Conservation (phyloP, 2,329 filamentous ascomycete genomes). For the Pseudogymnoascus sp. region DNA sequence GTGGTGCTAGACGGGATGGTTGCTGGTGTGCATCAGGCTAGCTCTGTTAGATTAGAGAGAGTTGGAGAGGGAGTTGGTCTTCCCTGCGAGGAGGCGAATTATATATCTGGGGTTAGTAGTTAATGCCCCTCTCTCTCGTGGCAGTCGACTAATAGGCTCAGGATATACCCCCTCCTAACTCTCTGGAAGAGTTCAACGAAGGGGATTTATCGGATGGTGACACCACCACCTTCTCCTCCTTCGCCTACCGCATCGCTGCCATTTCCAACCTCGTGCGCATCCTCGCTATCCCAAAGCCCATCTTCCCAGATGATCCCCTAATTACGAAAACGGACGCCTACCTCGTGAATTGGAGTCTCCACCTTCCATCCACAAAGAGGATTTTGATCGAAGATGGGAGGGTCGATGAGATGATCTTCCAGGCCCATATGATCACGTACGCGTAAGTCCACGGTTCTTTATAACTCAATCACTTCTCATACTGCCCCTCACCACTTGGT, state of each 20-base stretch:
- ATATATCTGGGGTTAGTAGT: slow-evolving; percentile 46
- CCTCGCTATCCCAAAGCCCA: slow-evolving; percentile 49
- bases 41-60: slow-evolving; percentile 62
- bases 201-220: slow-evolving; percentile 57
- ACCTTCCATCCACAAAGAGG: slow-evolving; percentile 61
- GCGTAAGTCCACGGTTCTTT: slow-evolving; percentile 23
- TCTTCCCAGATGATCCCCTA: slow-evolving; percentile 42
- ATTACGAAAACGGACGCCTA: slow-evolving; percentile 51
- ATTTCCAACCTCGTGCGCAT: slow-evolving; percentile 71
- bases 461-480: background rate
- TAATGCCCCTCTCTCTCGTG: slow-evolving; percentile 2
- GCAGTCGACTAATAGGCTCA: slow-evolving; percentile 33
- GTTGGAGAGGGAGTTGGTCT: slow-evolving; percentile 61
- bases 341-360: slow-evolving; percentile 68
- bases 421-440: slow-evolving; percentile 72
- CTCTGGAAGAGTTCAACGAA: slow-evolving; percentile 69
- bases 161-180: slow-evolving; percentile 52
- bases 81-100: slow-evolving; percentile 78
- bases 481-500: background rate
- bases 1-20: slow-evolving; percentile 66
- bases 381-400: slow-evolving; percentile 61
- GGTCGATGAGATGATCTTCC: slow-evolving; percentile 85
- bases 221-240: slow-evolving; percentile 69
- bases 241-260: slow-evolving; percentile 75
- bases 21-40: slow-evolving; percentile 67